These are phyloP conservation scores for Lipomyces anomalus DNA, from an alignment of 805 yeast genomes.

Conservation along the genomic window DNA sequence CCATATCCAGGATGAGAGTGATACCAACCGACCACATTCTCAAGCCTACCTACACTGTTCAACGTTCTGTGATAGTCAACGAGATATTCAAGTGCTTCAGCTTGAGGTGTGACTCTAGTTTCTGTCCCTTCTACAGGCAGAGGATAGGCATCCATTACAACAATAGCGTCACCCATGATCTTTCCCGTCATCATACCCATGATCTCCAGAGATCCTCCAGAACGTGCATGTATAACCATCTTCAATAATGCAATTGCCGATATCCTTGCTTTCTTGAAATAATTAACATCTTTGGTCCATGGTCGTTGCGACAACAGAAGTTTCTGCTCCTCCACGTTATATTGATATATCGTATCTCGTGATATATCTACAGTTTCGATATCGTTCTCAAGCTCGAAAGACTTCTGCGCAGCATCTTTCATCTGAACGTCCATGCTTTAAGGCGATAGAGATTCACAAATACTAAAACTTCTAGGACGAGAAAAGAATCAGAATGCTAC, in stretches of 20 bases:
- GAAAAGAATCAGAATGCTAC: too few relatives aligned
- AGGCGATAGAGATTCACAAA: too few relatives aligned
- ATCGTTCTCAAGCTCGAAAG: slow-evolving; percentile 31
- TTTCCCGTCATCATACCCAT: slow-evolving; percentile 95
- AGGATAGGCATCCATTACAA: slow-evolving; percentile 76
- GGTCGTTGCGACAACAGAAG: slow-evolving; percentile 27
- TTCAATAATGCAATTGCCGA: slow-evolving; percentile 68
- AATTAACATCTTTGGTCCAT: slow-evolving; percentile 39
- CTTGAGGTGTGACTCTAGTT: slow-evolving; percentile 88
- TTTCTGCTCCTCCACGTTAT: slow-evolving; percentile 30
- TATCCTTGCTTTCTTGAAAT: slow-evolving; percentile 56
- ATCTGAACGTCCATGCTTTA: slow-evolving; percentile 18
- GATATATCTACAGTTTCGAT: slow-evolving; percentile 23
- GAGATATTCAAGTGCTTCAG: slow-evolving; percentile 94
- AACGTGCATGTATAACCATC: slow-evolving; percentile 72
- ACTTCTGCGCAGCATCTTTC: slow-evolving; percentile 17
- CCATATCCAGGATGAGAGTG: slow-evolving; percentile 97
- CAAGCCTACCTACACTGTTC: slow-evolving; percentile 47
- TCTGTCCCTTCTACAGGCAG: slow-evolving; percentile 96
- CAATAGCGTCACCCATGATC: slow-evolving; percentile 48
- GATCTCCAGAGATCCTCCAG: slow-evolving; percentile 82
- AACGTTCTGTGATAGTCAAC: slow-evolving; percentile 64
- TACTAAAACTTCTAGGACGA: too few relatives aligned
- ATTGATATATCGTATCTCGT: slow-evolving; percentile 27
- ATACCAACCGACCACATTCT: slow-evolving; percentile 92